A percentile compares a stretch with the other conserved stretches of the same genome.
phyloP scores from a whole-genome alignment of 108 stramenopile genomes.

The Aurantiochytrium sp. region DNA sequence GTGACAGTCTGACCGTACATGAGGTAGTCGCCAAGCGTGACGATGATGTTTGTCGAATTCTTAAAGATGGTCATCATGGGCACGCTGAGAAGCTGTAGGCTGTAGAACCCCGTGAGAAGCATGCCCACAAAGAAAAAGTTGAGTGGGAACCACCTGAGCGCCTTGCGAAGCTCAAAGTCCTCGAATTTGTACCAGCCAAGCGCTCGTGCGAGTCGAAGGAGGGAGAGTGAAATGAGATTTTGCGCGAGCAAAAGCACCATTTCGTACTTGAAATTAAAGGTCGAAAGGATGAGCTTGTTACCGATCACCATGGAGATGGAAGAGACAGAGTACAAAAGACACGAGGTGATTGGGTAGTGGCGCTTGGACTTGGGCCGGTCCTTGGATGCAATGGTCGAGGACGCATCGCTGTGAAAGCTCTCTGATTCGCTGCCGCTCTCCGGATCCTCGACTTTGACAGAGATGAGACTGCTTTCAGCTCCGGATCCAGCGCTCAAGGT shows the following conservation, averaged over 20 bases:
- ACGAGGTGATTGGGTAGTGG: conserved; percentile 10
- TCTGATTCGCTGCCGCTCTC: not conserved
- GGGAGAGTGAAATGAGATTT: conserved; percentile 65
- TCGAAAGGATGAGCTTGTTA: conserved; percentile 67
- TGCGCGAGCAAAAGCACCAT: conserved; percentile 75
- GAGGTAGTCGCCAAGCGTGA: conserved; percentile 51
- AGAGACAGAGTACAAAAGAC: conserved; percentile 69
- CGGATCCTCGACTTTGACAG: not conserved
- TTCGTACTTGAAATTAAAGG: conserved; percentile 46
- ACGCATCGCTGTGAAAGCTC: not conserved
- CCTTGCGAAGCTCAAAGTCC: conserved; percentile 57
- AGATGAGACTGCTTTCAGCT: not conserved
- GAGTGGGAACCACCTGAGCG: conserved; percentile 84
- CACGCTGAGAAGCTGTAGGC: conserved; percentile 68
- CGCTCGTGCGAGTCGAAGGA: conserved; percentile 52
- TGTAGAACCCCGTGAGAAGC: conserved; percentile 89
- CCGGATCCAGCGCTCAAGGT: too few relatives aligned
- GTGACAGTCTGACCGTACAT: conserved; percentile 68
- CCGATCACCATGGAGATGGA: conserved; percentile 86
- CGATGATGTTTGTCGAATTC: conserved; percentile 88
- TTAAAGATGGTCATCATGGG: conserved; percentile 97
- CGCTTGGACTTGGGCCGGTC: not conserved
- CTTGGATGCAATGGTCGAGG: not conserved
- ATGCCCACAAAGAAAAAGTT: conserved; percentile 88
- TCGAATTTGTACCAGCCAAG: conserved; percentile 70